These are phyloP conservation scores for Karstenula rhodostoma DNA, from an alignment of 2,329 filamentous ascomycete genomes.

Conservation along the genomic window DNA sequence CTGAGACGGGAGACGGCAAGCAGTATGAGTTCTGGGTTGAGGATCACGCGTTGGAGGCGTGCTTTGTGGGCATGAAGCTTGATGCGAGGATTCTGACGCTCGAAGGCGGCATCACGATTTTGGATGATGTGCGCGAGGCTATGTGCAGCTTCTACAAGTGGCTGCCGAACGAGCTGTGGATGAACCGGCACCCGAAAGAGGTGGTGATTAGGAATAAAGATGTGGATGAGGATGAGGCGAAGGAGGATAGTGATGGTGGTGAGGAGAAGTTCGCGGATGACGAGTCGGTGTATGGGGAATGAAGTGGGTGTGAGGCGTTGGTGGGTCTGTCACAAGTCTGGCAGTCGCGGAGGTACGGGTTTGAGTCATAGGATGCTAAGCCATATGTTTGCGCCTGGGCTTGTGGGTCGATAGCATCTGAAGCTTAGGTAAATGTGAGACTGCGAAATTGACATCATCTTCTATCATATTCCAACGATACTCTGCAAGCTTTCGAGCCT, in stretches of 20 bases:
- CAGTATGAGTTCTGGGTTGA: constrained; percentile 73
- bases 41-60: constrained; percentile 62
- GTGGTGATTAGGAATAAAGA: constrained; percentile 35
- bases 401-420: no score
- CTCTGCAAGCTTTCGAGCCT: no score
- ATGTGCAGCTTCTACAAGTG: constrained; percentile 55
- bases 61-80: constrained; percentile 66
- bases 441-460: no score
- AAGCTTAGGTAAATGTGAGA: no score
- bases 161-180: constrained; percentile 54
- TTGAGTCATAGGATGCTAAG: no score
- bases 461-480: no score
- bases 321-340: no score
- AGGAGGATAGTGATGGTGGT: constrained; percentile 13
- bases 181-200: constrained; percentile 39
- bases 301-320: not conserved
- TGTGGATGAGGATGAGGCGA: not conserved
- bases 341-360: no score
- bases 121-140: constrained; percentile 50
- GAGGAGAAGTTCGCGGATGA: constrained; percentile 21
- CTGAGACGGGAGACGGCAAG: constrained; percentile 41
- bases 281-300: constrained; percentile 19
- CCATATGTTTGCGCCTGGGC: no score
- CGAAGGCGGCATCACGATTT: constrained; percentile 35
- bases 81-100: constrained; percentile 42